Evolutionary conservation across 73 alveolate genomes (phyloP).

Genomic region (Uronychia setigera): DNA sequence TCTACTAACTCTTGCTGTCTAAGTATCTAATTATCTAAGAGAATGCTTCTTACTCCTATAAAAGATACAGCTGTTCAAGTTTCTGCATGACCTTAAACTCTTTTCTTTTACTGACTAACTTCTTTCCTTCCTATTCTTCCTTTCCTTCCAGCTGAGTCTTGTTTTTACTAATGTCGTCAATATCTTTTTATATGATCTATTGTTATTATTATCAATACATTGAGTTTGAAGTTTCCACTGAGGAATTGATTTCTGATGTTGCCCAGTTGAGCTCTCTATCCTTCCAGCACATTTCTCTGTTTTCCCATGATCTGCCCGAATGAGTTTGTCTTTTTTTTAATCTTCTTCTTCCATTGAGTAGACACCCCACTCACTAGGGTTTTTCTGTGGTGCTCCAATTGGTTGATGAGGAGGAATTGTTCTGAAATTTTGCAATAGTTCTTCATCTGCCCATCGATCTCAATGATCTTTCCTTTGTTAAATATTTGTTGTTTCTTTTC

Average conservation of each 20-base stretch:
- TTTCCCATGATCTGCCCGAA: not conserved
- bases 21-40: too few relatives aligned
- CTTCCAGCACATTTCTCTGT: not conserved
- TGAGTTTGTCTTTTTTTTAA: not conserved
- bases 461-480: not conserved
- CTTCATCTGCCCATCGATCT: not conserved
- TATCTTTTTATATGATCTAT: not conserved
- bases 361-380: constrained; percentile 2
- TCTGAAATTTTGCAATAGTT: not conserved
- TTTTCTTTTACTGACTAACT: not conserved
- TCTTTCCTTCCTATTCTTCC: not conserved
- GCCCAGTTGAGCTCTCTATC: not conserved
- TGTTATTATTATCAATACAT: not conserved
- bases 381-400: not conserved
- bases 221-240: not conserved
- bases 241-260: not conserved
- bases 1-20: not conserved
- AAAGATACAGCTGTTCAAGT: not conserved
- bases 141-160: not conserved
- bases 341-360: not conserved
- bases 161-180: not conserved
- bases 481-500: not conserved
- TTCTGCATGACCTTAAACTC: not conserved
- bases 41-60: not conserved
- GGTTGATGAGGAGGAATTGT: not conserved